Conservation (phyloP, 2,329 filamentous ascomycete genomes). For the Gyromitra esculenta region DNA sequence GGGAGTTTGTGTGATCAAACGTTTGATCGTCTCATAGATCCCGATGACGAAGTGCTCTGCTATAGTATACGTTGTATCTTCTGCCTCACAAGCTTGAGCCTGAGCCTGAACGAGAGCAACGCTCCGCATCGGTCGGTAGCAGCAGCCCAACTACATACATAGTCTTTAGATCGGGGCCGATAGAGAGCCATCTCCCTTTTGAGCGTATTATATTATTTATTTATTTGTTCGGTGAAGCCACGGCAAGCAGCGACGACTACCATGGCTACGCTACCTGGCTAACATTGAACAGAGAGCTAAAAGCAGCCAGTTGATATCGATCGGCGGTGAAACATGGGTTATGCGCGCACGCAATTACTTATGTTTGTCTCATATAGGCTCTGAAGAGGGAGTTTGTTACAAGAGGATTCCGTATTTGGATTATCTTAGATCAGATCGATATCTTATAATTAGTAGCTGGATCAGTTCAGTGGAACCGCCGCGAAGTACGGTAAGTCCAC, state of each 20-base stretch:
- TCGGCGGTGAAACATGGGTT: not conserved
- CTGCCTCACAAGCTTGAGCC: not conserved
- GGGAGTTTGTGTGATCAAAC: not conserved
- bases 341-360: constrained; percentile 4
- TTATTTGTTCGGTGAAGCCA: not conserved
- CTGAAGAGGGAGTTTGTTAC: not conserved
- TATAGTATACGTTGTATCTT: not conserved
- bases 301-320: not conserved
- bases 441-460: not conserved
- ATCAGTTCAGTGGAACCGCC: not conserved
- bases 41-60: not conserved
- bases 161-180: constrained; percentile 27
- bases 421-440: not conserved
- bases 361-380: not conserved
- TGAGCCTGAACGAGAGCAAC: not conserved
- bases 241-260: not conserved
- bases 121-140: not conserved
- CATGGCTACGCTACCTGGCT: no score
- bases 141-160: no score
- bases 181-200: not conserved
- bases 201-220: not conserved
- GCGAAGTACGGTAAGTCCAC: not conserved
- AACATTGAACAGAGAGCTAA: not conserved
- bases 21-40: constrained; percentile 1
- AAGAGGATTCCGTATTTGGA: not conserved